Base-by-base conservation (phyloP, 2,329 filamentous ascomycete genomes). In the Trichoderma asperellum region DNA sequence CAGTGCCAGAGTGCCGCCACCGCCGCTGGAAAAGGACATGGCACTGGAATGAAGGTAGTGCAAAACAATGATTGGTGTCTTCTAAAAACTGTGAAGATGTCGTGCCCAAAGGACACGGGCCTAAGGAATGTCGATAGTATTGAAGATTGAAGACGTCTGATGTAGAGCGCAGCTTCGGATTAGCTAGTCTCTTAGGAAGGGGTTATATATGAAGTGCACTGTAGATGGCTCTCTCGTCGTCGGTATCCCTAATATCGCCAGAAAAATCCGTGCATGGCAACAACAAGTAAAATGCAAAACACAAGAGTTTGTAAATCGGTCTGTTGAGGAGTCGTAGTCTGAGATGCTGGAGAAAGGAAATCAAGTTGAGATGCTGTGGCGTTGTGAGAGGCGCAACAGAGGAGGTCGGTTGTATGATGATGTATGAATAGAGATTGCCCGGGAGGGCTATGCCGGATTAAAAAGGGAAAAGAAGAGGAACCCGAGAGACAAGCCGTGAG, bases 1-100 rank as follows among this genome's bases (percentile, higher is more conserved):
- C 75, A 97, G 85, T 76, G 96, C 93, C 75, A 97, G 85, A 70
- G 92, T 95, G 76, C 92, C 92, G 78, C 92, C 92, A 78, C 85
- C 68, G 49, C 82, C 81, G 76, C 85, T 87, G 62, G 85, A 85
- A 79, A 87, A 89, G 73, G 87, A 85, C 87, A 89, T 88, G 71
- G 64, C 34, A 68, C 70, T 76, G 76, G 74, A 76, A 78, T 77
- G 76, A 70, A 73, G 66, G 59, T 53, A 66, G 70, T 70, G 67
- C 67, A 71, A 69, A 61, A 63, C 61, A 69, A 71, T 62, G 57
- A 29, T 43, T 32, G 40, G 40, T 32, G 43, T 21, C 18, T 32
- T 63, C 24, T 40, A 53, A 68, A 68, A 70, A 67, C 68, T 63
- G 73, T 67, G 70, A 67, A 57, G 70, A 49, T 74, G 73, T 72